Percentiles rank a stretch among this genome's conserved stretches.
These are phyloP conservation scores for Dillenia turbinata DNA, from an alignment of 164 flowering plant species.

Conservation along the genomic window DNA sequence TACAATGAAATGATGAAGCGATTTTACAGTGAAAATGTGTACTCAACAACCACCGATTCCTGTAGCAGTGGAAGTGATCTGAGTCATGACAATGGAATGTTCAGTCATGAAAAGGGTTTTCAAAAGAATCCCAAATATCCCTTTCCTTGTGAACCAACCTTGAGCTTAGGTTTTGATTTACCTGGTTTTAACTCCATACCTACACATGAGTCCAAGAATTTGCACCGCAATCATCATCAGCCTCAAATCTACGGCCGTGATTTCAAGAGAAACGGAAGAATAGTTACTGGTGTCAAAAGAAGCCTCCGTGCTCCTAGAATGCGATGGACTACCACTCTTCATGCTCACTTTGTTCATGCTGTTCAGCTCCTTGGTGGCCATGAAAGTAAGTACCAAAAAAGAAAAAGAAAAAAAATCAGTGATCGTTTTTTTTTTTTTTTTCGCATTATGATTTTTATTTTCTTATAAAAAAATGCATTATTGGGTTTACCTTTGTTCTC, in stretches of 20 bases:
- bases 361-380: constrained; percentile 98
- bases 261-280: constrained; percentile 55
- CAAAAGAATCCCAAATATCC: neutral
- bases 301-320: constrained; percentile 87
- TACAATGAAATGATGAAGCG: constrained; percentile 19
- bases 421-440: neutral
- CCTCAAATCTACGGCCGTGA: constrained; percentile 56
- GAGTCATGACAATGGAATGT: constrained; percentile 54
- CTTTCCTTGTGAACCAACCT: constrained; percentile 24
- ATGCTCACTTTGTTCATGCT: constrained; percentile 91
- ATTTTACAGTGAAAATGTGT: constrained; percentile 22
- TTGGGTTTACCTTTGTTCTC: neutral
- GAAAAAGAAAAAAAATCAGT: too few species aligned
- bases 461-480: neutral
- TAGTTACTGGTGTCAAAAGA: constrained; percentile 43
- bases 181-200: constrained; percentile 14
- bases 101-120: constrained; percentile 18
- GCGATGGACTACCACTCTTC: constrained; percentile 98
- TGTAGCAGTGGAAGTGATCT: constrained; percentile 63
- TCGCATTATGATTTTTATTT: neutral
- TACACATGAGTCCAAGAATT: constrained; percentile 11
- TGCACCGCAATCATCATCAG: constrained; percentile 26
- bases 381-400: constrained; percentile 51
- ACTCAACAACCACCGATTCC: constrained; percentile 49
- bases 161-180: constrained; percentile 58